A percentile compares a stretch with the other conserved stretches of the same genome.
These are phyloP conservation scores for Daldinia decipiens DNA, from an alignment of 495 filamentous ascomycete species.

Conservation along the genomic window DNA sequence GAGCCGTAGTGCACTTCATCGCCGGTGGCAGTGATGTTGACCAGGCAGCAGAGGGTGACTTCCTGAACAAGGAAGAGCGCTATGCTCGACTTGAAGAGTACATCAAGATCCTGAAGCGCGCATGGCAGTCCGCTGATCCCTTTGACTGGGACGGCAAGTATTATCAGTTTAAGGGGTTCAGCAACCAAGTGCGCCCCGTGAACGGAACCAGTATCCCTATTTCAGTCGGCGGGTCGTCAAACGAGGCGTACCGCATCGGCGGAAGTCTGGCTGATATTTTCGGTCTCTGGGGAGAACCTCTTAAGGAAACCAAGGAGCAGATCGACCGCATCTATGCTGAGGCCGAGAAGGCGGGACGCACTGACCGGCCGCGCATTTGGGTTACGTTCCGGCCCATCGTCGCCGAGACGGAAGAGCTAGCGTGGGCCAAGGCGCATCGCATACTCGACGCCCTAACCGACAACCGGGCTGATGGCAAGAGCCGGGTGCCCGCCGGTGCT, in stretches of 20 bases:
- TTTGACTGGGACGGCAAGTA: conserved; percentile 65
- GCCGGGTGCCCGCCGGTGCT: conserved; percentile 46
- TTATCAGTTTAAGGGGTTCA: conserved; percentile 64
- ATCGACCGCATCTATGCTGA: conserved; percentile 65
- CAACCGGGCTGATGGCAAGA: conserved; percentile 47
- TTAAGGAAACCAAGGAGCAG: conserved; percentile 66
- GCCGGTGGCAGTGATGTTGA: conserved; percentile 64
- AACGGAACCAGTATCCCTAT: conserved; percentile 60
- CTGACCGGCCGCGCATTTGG: conserved; percentile 63
- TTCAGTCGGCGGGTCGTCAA: conserved; percentile 63
- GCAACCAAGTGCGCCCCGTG: conserved; percentile 58
- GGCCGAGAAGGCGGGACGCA: conserved; percentile 55
- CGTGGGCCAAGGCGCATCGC: conserved; percentile 63
- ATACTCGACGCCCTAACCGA: conserved; percentile 56
- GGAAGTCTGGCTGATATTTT: conserved; percentile 65
- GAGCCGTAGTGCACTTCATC: conserved; percentile 66
- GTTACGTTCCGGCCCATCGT: conserved; percentile 66
- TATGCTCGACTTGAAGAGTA: conserved; percentile 64
- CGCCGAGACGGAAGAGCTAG: conserved; percentile 65
- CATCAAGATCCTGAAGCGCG: conserved; percentile 62
- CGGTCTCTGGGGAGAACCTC: conserved; percentile 65
- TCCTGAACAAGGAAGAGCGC: conserved; percentile 62
- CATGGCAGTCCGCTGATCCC: conserved; percentile 61
- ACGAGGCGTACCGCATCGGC: conserved; percentile 64
- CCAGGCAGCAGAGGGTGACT: conserved; percentile 64